Percentiles rank a stretch among this genome's conserved stretches.
These are phyloP conservation scores for Tuber brumale DNA, from an alignment of 495 filamentous ascomycete species.

Conservation along the genomic window DNA sequence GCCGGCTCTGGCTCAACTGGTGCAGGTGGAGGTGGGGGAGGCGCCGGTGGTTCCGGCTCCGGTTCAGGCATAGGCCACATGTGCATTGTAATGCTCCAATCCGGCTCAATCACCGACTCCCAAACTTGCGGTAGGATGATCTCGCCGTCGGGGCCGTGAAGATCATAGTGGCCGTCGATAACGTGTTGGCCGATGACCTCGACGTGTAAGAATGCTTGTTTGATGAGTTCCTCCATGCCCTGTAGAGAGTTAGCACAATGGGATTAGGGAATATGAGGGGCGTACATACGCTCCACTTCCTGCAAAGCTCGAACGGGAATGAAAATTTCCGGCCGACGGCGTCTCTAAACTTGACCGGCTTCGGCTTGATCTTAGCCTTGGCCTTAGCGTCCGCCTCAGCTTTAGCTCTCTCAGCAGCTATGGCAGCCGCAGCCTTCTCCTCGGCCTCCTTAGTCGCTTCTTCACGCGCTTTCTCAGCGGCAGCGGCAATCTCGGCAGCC, in stretches of 20 bases:
- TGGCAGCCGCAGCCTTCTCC: slow-evolving; percentile 44
- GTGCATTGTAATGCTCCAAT: slow-evolving; percentile 85
- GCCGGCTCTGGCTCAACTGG: slow-evolving; percentile 14
- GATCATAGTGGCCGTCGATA: slow-evolving; percentile 49
- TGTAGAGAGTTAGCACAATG: slow-evolving; percentile 34
- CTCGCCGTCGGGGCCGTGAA: slow-evolving; percentile 47
- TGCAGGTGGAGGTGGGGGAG: slow-evolving; percentile 32
- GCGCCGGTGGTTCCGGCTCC: slow-evolving; percentile 30
- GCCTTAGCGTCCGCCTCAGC: slow-evolving; percentile 52
- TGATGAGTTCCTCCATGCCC: slow-evolving; percentile 53
- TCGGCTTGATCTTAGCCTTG: slow-evolving; percentile 45
- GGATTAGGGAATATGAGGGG: slow-evolving; percentile 1
- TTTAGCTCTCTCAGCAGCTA: slow-evolving; percentile 44
- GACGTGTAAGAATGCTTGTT: slow-evolving; percentile 49
- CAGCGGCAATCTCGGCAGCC: slow-evolving; percentile 27
- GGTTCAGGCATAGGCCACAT: slow-evolving; percentile 79
- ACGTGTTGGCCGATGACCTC: slow-evolving; percentile 49
- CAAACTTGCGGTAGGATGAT: slow-evolving; percentile 51
- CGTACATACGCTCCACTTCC: slow-evolving; percentile 56
- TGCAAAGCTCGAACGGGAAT: slow-evolving; percentile 60
- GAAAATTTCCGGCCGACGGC: slow-evolving; percentile 59
- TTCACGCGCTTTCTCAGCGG: slow-evolving; percentile 24
- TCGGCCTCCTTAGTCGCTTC: slow-evolving; percentile 42
- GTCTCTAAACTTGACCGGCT: slow-evolving; percentile 60
- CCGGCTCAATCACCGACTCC: slow-evolving; percentile 51